These are phyloP conservation scores for Apiospora rasikravindrae DNA, from an alignment of 2,329 filamentous ascomycete species.

Conservation along the genomic window DNA sequence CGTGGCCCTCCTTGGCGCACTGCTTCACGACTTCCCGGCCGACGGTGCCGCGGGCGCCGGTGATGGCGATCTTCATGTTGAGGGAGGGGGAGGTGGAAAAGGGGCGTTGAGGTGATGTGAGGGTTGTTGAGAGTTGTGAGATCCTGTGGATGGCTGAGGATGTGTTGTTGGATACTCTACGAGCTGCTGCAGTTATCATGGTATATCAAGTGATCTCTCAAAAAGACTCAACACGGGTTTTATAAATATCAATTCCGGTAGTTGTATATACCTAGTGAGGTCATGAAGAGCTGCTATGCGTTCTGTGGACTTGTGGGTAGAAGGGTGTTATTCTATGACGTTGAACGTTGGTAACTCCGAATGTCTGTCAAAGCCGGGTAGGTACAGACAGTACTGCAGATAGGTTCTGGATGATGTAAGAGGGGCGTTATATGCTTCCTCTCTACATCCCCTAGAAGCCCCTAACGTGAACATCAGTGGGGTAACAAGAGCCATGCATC, in stretches of 20 bases:
- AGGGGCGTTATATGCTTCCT: background rate
- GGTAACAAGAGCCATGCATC: background rate
- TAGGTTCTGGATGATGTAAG: background rate
- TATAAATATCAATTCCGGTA: background rate
- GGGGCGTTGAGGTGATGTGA: background rate
- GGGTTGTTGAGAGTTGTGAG: background rate
- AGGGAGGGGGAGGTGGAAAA: background rate
- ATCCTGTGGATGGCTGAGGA: background rate
- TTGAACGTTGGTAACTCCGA: background rate
- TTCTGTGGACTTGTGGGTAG: background rate
- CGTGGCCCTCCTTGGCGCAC: conserved; percentile 38
- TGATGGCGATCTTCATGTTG: conserved; percentile 47
- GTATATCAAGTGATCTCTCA: background rate
- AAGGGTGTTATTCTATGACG: background rate
- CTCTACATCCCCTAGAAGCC: background rate
- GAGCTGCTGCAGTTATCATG: background rate
- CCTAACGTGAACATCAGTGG: background rate
- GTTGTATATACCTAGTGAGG: background rate
- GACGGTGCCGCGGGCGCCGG: conserved; percentile 41
- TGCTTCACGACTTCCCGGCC: conserved; percentile 38
- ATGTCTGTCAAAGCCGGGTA: background rate
- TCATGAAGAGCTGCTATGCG: background rate
- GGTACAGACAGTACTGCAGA: no score
- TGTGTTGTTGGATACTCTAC: background rate
- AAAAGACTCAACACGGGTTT: background rate